Evolutionary conservation across 306 rosid genomes (phyloP), one percentile per base, ranked within the genome.

Genomic region (Mimosa bimucronata): DNA sequence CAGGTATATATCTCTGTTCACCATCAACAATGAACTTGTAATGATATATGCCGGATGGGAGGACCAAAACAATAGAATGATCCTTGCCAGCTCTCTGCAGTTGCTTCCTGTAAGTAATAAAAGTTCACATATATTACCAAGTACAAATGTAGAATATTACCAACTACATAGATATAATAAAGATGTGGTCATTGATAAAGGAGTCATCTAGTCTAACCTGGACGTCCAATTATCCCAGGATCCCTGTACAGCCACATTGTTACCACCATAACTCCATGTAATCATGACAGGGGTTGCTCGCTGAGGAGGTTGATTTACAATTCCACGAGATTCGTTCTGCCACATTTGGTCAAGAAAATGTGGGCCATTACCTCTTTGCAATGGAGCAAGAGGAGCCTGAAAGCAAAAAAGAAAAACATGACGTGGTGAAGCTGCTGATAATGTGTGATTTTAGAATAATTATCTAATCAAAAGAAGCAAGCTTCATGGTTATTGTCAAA

Each of bases 221-320:
- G 97, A 85, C 66, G 82, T 68, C 98, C 98, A 94, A 84, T 89
- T 86, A 87, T 94, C 97, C 98, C 98, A 94, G 69, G 98, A 92
- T 78, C 98, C 98, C 91, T 94, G 93, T 61, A 92, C 91, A 60
- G 83, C 90, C 55, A 94, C 96, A 75, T 64, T 89, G 79, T 74
- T 87, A 73, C 98, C 97, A 73, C 94, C 98, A 55, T 75, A 88
- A 50, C 16, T 86, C 98, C 98, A 94, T 5, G 94, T 88, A 82
- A 94, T 88, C 91, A 94, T 82, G 37, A 91, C 89, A 10, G 98
- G 94, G 70, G 89, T 80, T 78, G 91, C 98, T 77, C 77, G 92
- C 74, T 90, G 92, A 42, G 88, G 80, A 83, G 92, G 88, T 77
- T 69, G 80, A 87, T 87, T 90, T 72, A 75, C 84, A 82, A 78